These are phyloP conservation scores for Diaporthe eres DNA, from an alignment of 2,329 filamentous ascomycete species.

Conservation along the genomic window DNA sequence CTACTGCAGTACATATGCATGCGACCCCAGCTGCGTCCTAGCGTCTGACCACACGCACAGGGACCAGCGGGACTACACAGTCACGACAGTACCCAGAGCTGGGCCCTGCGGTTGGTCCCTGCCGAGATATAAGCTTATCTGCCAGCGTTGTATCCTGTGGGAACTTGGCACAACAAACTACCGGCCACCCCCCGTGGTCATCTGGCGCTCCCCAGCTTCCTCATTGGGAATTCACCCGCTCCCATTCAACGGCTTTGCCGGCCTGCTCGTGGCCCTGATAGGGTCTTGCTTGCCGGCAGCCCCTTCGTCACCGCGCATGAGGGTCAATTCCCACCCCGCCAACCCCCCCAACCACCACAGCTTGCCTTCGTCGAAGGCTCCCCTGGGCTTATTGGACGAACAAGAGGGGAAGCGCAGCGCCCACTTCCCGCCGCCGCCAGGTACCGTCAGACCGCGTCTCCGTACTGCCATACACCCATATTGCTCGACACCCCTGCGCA, in stretches of 20 bases:
- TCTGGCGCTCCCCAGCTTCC: conserved; percentile 16
- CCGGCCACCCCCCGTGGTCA: conserved; percentile 17
- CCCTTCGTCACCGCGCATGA: conserved; percentile 3
- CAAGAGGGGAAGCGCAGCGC: conserved; percentile 5
- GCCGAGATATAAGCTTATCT: conserved; percentile 31
- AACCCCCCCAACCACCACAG: not conserved
- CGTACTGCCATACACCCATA: not conserved
- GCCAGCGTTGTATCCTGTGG: not conserved
- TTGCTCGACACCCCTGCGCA: not conserved
- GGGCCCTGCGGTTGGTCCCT: conserved; percentile 20
- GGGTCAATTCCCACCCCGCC: not conserved
- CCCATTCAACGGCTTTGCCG: not conserved
- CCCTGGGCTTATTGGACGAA: conserved; percentile 12
- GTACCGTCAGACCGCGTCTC: not conserved
- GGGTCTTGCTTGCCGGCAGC: conserved; percentile 8
- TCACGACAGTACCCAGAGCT: not conserved
- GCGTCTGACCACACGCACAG: not conserved
- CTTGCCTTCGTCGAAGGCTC: not conserved
- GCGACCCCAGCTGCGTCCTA: conserved; percentile 8
- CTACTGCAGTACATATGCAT: not conserved
- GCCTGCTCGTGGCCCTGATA: not conserved
- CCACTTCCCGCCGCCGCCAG: not conserved
- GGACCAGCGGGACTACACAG: too few relatives aligned
- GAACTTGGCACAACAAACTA: conserved; percentile 7
- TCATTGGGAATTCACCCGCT: conserved; percentile 7